Percentiles rank a stretch among this genome's conserved stretches.
These are phyloP conservation scores for Acrodontium crateriforme DNA, from an alignment of 2,329 filamentous ascomycete genomes.

Conservation along the genomic window DNA sequence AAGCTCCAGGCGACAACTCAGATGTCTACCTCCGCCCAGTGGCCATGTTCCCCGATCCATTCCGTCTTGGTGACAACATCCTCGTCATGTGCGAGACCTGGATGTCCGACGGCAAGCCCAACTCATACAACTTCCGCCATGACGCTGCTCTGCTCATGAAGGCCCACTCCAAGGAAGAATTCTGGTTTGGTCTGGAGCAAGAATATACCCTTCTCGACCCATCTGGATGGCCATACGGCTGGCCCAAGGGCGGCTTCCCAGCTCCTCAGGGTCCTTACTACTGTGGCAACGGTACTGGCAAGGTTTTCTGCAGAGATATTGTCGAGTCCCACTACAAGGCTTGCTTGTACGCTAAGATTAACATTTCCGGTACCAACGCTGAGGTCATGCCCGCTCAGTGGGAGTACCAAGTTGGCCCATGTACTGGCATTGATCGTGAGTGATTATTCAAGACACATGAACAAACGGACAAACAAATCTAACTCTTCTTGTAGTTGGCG, in stretches of 20 bases:
- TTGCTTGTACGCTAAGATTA: constrained; percentile 75
- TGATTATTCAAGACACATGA: constrained; percentile 9
- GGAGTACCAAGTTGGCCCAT: constrained; percentile 96
- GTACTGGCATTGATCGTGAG: constrained; percentile 68
- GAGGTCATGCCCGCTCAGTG: constrained; percentile 98
- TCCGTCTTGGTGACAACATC: constrained; percentile 81
- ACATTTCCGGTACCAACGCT: constrained; percentile 96
- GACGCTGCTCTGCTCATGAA: constrained; percentile 85
- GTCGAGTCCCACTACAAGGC: constrained; percentile 90
- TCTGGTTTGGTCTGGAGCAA: constrained; percentile 97
- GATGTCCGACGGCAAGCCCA: constrained; percentile 85
- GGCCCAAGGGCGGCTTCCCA: constrained; percentile 77
- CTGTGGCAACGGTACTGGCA: constrained; percentile 94
- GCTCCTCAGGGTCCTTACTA: constrained; percentile 91
- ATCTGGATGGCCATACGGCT: constrained; percentile 81
- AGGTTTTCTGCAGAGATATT: constrained; percentile 95
- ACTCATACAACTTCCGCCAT: constrained; percentile 97
- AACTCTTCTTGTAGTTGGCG: constrained; percentile 52
- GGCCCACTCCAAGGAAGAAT: constrained; percentile 64
- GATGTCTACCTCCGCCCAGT: constrained; percentile 92
- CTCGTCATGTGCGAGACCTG: constrained; percentile 91
- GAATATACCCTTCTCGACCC: constrained; percentile 90
- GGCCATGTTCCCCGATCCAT: constrained; percentile 81
- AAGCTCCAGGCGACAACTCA: constrained; percentile 89
- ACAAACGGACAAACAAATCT: constrained; percentile 3